Evolutionary conservation across 305 asterid genomes (phyloP).

Genomic region (Stenogyne calaminthoides): DNA sequence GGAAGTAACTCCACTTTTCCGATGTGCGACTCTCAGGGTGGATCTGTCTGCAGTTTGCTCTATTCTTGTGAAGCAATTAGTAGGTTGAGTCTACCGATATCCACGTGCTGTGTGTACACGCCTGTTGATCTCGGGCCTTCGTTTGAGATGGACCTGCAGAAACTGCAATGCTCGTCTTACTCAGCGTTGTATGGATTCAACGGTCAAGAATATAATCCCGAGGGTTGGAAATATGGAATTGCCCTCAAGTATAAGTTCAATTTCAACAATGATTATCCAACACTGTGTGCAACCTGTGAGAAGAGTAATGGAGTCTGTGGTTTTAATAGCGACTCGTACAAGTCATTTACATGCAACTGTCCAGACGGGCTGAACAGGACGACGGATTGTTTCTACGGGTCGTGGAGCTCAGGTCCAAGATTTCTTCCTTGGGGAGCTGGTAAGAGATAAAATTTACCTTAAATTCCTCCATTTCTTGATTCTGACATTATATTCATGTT

Average conservation of each 20-base stretch:
- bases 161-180: slow-evolving; percentile 60
- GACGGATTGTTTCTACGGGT: slow-evolving; percentile 53
- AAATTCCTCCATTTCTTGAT: not conserved
- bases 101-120: slow-evolving; percentile 75
- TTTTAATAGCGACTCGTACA: slow-evolving; percentile 41
- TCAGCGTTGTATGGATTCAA: slow-evolving; percentile 65
- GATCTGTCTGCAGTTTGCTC: slow-evolving; percentile 51
- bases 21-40: slow-evolving; percentile 61
- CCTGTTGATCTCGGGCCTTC: slow-evolving; percentile 90
- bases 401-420: slow-evolving; percentile 50
- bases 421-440: slow-evolving; percentile 46
- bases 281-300: slow-evolving; percentile 62
- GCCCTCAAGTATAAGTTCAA: slow-evolving; percentile 71
- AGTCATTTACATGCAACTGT: slow-evolving; percentile 62
- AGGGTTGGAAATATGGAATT: slow-evolving; percentile 71
- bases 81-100: slow-evolving; percentile 50
- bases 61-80: slow-evolving; percentile 68
- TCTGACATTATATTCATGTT: slow-evolving; percentile 16
- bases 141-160: slow-evolving; percentile 69
- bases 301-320: slow-evolving; percentile 82
- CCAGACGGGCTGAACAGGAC: slow-evolving; percentile 67
- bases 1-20: slow-evolving; percentile 46
- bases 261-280: slow-evolving; percentile 68
- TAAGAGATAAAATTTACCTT: slow-evolving; percentile 16
- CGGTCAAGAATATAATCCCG: slow-evolving; percentile 55